phyloP scores from a whole-genome alignment of 2,329 filamentous ascomycete species.

The Ascochyta pisi region DNA sequence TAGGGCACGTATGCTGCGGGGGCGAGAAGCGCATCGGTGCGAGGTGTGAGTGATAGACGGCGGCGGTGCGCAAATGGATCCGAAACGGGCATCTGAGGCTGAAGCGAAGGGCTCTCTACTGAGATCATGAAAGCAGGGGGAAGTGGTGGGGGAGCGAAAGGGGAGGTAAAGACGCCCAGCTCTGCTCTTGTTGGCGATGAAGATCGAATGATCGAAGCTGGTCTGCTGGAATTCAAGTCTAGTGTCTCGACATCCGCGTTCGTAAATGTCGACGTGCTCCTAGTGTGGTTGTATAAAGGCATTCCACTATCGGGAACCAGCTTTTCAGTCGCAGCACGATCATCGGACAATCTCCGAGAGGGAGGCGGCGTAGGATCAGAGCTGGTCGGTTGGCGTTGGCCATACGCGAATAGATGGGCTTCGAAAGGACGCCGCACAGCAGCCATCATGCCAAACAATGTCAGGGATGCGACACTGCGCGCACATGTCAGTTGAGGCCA shows the following conservation, averaged over 20 bases:
- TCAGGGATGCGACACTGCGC: constrained; percentile 39
- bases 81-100: constrained; percentile 21
- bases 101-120: constrained; percentile 23
- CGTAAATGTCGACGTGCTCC: constrained; percentile 25
- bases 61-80: constrained; percentile 16
- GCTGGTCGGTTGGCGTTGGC: constrained; percentile 22
- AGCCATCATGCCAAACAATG: constrained; percentile 44
- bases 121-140: constrained; percentile 30
- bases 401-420: constrained; percentile 42
- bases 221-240: constrained; percentile 27
- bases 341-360: constrained; percentile 28
- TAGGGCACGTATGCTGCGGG: constrained; percentile 31
- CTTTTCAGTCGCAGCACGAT: constrained; percentile 25
- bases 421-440: constrained; percentile 47
- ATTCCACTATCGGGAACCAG: not conserved
- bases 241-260: constrained; percentile 38
- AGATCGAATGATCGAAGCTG: constrained; percentile 28
- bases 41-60: constrained; percentile 11
- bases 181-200: constrained; percentile 28
- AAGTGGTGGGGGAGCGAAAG: constrained; percentile 38
- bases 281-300: not conserved
- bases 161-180: constrained; percentile 38
- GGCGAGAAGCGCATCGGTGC: constrained; percentile 24
- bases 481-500: not conserved
- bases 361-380: constrained; percentile 21